Base-by-base conservation (phyloP, 2,329 filamentous ascomycete genomes). In the Nigrospora sphaerica region DNA sequence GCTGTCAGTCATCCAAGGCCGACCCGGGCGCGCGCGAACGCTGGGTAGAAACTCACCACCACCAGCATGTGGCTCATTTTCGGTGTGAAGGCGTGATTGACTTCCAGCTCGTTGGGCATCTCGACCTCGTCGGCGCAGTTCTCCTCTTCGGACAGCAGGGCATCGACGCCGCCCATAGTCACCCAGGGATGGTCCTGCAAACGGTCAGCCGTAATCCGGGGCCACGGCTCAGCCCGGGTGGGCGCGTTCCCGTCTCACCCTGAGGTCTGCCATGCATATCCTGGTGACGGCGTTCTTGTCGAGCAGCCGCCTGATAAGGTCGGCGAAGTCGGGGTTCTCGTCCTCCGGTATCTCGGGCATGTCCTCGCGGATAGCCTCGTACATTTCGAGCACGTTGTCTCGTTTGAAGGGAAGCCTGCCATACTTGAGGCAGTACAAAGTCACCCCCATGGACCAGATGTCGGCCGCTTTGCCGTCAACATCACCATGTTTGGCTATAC, bases 361-460 rank as follows among this genome's bases (percentile, higher is more conserved):
- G 36, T 95, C 85, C 31, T 74, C 78, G 53, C 85, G 85, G 66
- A 98, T 97, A 6, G 89, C 82, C 49, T 95, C 84, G 61, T 95
- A 97, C 51, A 97, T 80, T 43, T 95, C 91, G 46, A 96, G 72
- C 49, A 96, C 82, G 16, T 81, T 83, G 6, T 79, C 72, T 46
- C 85, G 80, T 58, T 91, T 85, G 60, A 97, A 98, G 0, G 93
- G 93, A 50, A 98, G 85, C 42, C 73, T 76, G 32, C 93, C 93
- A 58, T 95, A 97, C 50, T 86, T 83, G 35, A 98, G 75, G 63
- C 93, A 98, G 63, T 92, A 97, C 3, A 98, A 72, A 2, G 91
- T 95, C 10, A 96, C 85, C 7, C 93, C 93, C 92, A 97, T 97
- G 4, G 92, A 95, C 93, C 93, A 98, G 45, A 98, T 90, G 65